Conservation (phyloP, 805 yeast species). For the Groenewaldozyma tartarivorans region DNA sequence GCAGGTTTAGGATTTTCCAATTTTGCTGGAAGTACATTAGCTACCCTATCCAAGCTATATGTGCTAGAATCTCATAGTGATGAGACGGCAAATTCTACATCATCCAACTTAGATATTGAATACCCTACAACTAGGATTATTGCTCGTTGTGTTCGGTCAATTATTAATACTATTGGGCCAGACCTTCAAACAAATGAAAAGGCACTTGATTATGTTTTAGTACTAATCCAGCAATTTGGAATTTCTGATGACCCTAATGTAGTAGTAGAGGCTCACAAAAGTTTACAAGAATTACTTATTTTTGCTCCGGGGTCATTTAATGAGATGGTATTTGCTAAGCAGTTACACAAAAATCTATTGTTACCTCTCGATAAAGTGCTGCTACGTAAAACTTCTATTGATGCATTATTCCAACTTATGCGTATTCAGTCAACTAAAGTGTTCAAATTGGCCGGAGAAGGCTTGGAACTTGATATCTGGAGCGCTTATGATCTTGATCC, state of each 20-base stretch:
- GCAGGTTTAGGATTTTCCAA: conserved; percentile 38
- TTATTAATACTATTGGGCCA: conserved; percentile 53
- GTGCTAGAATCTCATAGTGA: conserved; percentile 43
- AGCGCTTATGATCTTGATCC: conserved; percentile 41
- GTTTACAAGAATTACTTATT: conserved; percentile 38
- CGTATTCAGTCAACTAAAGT: conserved; percentile 42
- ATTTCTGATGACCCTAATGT: conserved; percentile 25
- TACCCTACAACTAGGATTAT: conserved; percentile 37
- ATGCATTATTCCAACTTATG: conserved; percentile 49
- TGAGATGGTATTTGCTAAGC: conserved; percentile 20
- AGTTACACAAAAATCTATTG: conserved; percentile 15
- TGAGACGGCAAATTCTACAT: conserved; percentile 33
- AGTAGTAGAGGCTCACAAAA: conserved; percentile 31
- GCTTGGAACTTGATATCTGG: conserved; percentile 52
- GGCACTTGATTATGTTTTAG: conserved; percentile 17
- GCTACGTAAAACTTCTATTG: conserved; percentile 37
- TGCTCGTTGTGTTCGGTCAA: conserved; percentile 34
- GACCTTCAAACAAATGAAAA: conserved; percentile 26
- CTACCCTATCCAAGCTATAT: conserved; percentile 31
- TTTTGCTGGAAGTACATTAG: conserved; percentile 37
- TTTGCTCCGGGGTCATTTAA: conserved; percentile 35
- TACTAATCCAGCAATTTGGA: conserved; percentile 28
- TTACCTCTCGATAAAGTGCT: conserved; percentile 9
- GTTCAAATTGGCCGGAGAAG: conserved; percentile 31
- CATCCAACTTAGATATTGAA: conserved; percentile 42